A percentile compares a stretch with the other conserved stretches of the same genome.
Conservation (phyloP, 1,284 basidiomycete genomes). For the Apiotrichum gracile region DNA sequence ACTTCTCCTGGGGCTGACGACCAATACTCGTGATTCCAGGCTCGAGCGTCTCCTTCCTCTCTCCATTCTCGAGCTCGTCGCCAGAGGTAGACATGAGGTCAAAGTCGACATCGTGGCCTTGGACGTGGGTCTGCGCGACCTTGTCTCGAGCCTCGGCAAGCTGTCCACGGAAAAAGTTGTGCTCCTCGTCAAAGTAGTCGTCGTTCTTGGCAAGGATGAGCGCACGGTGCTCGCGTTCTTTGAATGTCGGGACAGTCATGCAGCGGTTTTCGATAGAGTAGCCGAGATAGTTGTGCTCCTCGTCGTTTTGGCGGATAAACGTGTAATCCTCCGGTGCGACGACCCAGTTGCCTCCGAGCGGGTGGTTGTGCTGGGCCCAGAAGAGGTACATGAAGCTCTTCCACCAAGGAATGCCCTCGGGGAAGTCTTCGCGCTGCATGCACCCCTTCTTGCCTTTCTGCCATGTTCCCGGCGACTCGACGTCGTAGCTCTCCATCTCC, state of each 20-base stretch:
- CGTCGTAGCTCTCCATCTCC: slow-evolving; percentile 4
- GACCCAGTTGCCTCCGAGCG: slow-evolving; percentile 38
- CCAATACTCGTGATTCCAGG: slow-evolving; percentile 10
- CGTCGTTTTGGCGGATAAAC: slow-evolving; percentile 2
- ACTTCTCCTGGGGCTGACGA: slow-evolving; percentile 2
- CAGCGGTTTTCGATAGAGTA: slow-evolving; percentile 46
- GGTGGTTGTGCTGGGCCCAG: slow-evolving; percentile 28
- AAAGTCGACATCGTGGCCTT: slow-evolving; percentile 14
- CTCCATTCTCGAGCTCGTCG: slow-evolving; percentile 2
- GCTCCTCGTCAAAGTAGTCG: slow-evolving; percentile 29
- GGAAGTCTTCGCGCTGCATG: slow-evolving; percentile 16
- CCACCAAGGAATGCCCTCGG: slow-evolving; percentile 40
- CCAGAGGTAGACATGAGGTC: slow-evolving; percentile 27
- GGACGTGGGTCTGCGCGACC: not conserved
- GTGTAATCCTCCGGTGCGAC: slow-evolving; percentile 41
- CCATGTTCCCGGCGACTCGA: slow-evolving; percentile 6
- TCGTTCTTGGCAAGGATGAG: slow-evolving; percentile 43
- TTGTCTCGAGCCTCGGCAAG: slow-evolving; percentile 5
- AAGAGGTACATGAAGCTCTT: slow-evolving; percentile 40
- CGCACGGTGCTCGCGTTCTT: slow-evolving; percentile 33
- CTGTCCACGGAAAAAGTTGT: slow-evolving; percentile 1
- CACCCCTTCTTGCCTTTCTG: slow-evolving; percentile 16
- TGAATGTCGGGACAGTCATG: not conserved
- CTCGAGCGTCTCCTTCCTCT: not conserved
- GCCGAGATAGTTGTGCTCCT: slow-evolving; percentile 40